These are phyloP conservation scores for Myochromella boudieri DNA, from an alignment of 768 basidiomycete species.

Conservation along the genomic window DNA sequence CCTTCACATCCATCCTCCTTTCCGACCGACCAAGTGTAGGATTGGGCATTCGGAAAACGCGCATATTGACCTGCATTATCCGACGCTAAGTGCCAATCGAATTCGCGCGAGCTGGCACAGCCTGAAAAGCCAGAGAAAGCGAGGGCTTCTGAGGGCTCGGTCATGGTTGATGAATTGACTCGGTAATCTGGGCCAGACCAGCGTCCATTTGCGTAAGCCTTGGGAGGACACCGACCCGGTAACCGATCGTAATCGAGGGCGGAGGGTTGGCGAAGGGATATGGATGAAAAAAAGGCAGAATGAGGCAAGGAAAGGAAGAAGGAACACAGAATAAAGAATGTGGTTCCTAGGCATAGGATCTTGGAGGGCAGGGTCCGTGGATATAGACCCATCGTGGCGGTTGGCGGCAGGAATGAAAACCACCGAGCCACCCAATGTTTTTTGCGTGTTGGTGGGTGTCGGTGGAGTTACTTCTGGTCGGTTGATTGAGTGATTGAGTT, in stretches of 20 bases:
- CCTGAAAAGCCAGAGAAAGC: constrained; percentile 57
- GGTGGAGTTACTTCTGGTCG: too few relatives aligned
- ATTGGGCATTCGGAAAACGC: constrained; percentile 52
- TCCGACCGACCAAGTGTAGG: constrained; percentile 55
- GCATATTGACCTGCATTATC: constrained; percentile 48
- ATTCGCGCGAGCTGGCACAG: constrained; percentile 63
- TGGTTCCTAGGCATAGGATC: constrained; percentile 18
- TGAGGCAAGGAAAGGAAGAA: constrained; percentile 23
- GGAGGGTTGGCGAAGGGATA: constrained; percentile 3
- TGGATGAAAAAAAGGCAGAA: constrained; percentile 7
- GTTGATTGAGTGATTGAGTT: too few relatives aligned
- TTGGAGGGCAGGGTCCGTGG: constrained; percentile 20
- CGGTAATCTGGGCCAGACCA: constrained; percentile 38
- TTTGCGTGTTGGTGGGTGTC: too few relatives aligned
- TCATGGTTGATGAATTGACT: constrained; percentile 34
- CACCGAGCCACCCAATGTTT: too few relatives aligned
- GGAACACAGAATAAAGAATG: constrained; percentile 22
- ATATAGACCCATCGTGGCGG: too few relatives aligned
- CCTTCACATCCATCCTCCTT: constrained; percentile 35
- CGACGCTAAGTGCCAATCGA: constrained; percentile 60
- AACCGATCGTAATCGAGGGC: constrained; percentile 9
- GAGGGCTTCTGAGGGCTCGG: constrained; percentile 41
- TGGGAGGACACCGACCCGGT: constrained; percentile 27
- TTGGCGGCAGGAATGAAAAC: too few relatives aligned
- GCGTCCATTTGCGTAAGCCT: constrained; percentile 30